Evolutionary conservation across 2,329 filamentous ascomycete genomes (phyloP).

Genomic region (Venturia nashicola): DNA sequence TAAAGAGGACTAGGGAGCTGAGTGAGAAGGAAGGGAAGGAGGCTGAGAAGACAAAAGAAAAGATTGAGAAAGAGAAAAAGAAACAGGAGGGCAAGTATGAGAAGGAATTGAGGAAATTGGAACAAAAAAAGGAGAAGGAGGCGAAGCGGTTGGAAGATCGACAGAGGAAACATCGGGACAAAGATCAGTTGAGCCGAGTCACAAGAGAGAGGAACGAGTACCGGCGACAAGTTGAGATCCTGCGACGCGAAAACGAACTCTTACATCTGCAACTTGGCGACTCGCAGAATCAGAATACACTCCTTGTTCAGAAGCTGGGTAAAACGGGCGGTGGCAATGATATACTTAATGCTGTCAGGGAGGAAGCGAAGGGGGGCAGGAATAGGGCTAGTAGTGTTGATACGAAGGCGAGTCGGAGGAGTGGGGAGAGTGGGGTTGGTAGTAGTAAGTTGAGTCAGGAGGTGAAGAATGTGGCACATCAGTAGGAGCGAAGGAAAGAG

Average conservation of each 20-base stretch:
- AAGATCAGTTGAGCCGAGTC: conserved; percentile 32
- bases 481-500: not conserved
- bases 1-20: conserved; percentile 18
- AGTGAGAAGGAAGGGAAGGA: conserved; percentile 34
- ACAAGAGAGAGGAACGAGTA: conserved; percentile 37
- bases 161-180: conserved; percentile 33
- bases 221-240: conserved; percentile 30
- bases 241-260: conserved; percentile 37
- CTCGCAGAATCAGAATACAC: conserved; percentile 46
- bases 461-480: not conserved
- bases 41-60: conserved; percentile 48
- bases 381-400: conserved; percentile 6
- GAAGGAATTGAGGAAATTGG: conserved; percentile 50
- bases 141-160: conserved; percentile 40
- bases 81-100: conserved; percentile 57
- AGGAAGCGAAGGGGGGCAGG: conserved; percentile 1
- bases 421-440: not conserved
- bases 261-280: conserved; percentile 40
- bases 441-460: not conserved
- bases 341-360: conserved; percentile 8
- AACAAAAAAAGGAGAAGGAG: conserved; percentile 52
- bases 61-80: conserved; percentile 49
- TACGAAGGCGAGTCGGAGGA: not conserved
- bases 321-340: conserved; percentile 28
- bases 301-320: conserved; percentile 33